Evolutionary conservation across 176 grass and related monocot species (phyloP), one percentile per base, ranked within the genome.

Genomic region (Elaeis guineensis): DNA sequence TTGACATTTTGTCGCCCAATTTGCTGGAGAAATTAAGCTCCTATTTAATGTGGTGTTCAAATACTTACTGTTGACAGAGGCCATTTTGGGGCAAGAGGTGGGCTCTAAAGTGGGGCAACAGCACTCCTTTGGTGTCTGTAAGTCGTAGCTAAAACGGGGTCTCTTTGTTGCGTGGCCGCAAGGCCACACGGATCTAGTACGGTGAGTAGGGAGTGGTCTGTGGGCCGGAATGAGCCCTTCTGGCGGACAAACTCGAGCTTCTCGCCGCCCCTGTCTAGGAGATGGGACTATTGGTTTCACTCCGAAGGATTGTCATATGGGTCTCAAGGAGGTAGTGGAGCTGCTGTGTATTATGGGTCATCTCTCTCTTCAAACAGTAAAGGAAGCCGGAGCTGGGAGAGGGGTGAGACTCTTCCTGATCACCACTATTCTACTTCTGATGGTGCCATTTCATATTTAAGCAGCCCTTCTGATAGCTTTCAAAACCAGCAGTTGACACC

Each of bases 131-230:
- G 35, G 35, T 2, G 35, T 44, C 35, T 44, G 35, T 44, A 12
- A 44, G 35, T 9, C 9, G 11, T 50, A 59, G 23, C 17, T 44
- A 20, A 23, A 55, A 95, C 80, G 85, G 89, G 85, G 62, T 89
- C 89, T 6, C 63, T 95, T 61, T 95, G 89, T 55, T 95, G 85
- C n/a, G 89, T 95, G 57, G 89, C 81, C 0, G 81, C 81, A 1
- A 77, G 85, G 62, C 78, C 85, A 23, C 89, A 95, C 61, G 81
- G 78, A 20, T 62, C 81, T 16, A 74, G 65, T 63, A 79, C 78
- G 32, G 68, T 85, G 1, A 95, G 65, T 58, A 64, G 65, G 3
- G 89, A 95, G 29, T 95, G 89, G 85, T 87, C 89, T 19, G 71
- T 84, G 63, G 62, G 79, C 16, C 65, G 35, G 14, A 82, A 50